Evolutionary conservation across 331 rosid species (phyloP).

Genomic region (Malus hybrid): DNA sequence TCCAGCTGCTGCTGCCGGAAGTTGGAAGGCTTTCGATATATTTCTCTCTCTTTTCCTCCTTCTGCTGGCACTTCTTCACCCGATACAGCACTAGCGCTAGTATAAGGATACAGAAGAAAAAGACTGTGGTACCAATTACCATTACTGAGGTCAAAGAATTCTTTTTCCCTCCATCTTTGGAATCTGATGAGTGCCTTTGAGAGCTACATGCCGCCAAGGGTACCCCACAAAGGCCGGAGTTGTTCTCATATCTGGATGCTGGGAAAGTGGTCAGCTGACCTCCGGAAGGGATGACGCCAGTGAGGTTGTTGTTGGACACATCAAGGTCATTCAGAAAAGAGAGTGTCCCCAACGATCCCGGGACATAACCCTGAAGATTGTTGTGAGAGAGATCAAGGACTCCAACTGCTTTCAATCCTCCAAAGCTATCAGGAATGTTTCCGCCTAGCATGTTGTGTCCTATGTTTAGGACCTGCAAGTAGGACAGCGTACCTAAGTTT

Average conservation of each 20-base stretch:
- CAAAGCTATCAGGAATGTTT: conserved; percentile 49
- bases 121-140: conserved; percentile 31
- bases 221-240: conserved; percentile 66
- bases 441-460: conserved; percentile 64
- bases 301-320: conserved; percentile 66
- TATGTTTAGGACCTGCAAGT: conserved; percentile 51
- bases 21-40: conserved; percentile 68
- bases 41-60: conserved; percentile 41
- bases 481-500: conserved; percentile 40
- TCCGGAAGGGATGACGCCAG: conserved; percentile 58
- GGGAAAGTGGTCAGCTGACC: conserved; percentile 76
- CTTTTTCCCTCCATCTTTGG: conserved; percentile 23
- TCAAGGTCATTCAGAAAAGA: conserved; percentile 70
- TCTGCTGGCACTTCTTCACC: conserved; percentile 24
- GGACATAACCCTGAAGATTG: conserved; percentile 44
- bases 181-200: conserved; percentile 10
- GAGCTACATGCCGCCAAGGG: conserved; percentile 44
- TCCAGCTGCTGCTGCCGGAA: conserved; percentile 74
- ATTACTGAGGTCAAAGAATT: conserved; percentile 35
- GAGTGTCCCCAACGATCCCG: conserved; percentile 50
- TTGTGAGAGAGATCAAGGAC: conserved; percentile 76
- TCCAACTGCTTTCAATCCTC: conserved; percentile 45
- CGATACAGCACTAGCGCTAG: conserved; percentile 33
- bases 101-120: conserved; percentile 30
- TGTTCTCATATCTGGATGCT: conserved; percentile 51